Evolutionary conservation across 2,329 filamentous ascomycete species (phyloP), one percentile per base, ranked within the genome.

Genomic region (Calonectria hongkongensis): DNA sequence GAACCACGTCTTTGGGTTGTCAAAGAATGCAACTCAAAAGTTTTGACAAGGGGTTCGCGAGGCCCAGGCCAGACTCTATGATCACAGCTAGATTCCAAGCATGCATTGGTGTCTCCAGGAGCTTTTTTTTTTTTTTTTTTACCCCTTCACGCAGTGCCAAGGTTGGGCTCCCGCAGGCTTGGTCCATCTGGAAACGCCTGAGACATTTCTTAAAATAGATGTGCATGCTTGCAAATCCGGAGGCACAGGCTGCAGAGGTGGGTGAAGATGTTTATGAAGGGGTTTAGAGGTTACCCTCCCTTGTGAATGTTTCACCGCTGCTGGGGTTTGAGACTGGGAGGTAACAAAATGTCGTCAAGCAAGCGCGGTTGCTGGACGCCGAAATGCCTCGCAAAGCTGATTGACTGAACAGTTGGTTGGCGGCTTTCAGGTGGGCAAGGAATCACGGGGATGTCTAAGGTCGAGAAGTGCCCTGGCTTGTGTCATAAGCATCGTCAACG

Each of bases 121-220:
- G 21, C 18, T 28, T 10, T 43, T 50, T 21, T 21, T 21, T 21
- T 21, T 21, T 21, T 21, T 21, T 2, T 21, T 21, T 33, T 18
- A 21, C 43, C 58, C 45, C 70, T 45, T 62, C 69, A 33, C 27
- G n/a, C 33, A 43, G 56, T 30, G 51, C 36, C 33, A 64, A 45
- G 66, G 58, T 28, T 39, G 48, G 56, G 56, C 50, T 70, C 21
- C 66, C 70, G 72, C 62, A 63, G 10, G 76, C 70, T 21, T 36
- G 73, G 72, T 77, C 69, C 75, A 72, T 75, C 72, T 76, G 62
- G 77, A 78, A 73, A 74, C 75, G 75, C 73, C 74, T 79, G 74
- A 79, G 75, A 79, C 77, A 66, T 62, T 63, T 75, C 77, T 72
- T 58, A 77, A 79, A 78, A 79, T 79, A 79, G 77, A 65, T 72